phyloP scores from a whole-genome alignment of 805 yeast genomes.

The Blastobotrys robertii region DNA sequence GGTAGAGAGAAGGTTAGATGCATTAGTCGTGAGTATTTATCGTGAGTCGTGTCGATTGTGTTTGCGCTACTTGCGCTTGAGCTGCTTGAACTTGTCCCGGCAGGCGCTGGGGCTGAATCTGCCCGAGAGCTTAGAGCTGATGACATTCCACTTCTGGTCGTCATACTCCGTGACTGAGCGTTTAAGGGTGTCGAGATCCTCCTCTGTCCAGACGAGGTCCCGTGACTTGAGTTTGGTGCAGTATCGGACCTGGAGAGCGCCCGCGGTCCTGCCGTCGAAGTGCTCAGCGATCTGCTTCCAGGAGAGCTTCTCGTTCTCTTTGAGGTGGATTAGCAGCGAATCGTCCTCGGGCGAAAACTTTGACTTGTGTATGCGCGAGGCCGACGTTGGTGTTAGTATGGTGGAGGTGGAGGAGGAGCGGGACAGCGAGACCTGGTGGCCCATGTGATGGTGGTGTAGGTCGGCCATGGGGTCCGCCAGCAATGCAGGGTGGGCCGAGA shows the following conservation, averaged over 20 bases:
- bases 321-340: slow-evolving; percentile 31
- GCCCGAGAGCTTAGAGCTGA: slow-evolving; percentile 15
- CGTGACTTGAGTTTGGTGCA: slow-evolving; percentile 19
- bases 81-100: slow-evolving; percentile 10
- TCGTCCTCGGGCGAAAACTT: slow-evolving; percentile 24
- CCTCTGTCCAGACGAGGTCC: slow-evolving; percentile 12
- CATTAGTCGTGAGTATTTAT: no score
- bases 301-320: slow-evolving; percentile 65
- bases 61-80: neutral
- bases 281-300: slow-evolving; percentile 76
- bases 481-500: no score
- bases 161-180: slow-evolving; percentile 16
- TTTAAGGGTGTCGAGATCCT: slow-evolving; percentile 12
- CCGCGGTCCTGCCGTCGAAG: slow-evolving; percentile 67
- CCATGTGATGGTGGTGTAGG: no score
- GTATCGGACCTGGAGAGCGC: slow-evolving; percentile 61
- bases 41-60: neutral
- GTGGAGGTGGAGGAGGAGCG: slow-evolving; percentile 31
- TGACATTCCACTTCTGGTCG: slow-evolving; percentile 17
- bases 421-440: neutral
- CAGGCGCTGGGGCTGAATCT: slow-evolving; percentile 14
- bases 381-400: slow-evolving; percentile 26
- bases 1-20: no score
- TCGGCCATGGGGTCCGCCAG: no score
- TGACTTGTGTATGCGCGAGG: slow-evolving; percentile 8